Evolutionary conservation across 495 filamentous ascomycete species (phyloP), one percentile per base, ranked within the genome.

Genomic region (Geoglossum glabrum): DNA sequence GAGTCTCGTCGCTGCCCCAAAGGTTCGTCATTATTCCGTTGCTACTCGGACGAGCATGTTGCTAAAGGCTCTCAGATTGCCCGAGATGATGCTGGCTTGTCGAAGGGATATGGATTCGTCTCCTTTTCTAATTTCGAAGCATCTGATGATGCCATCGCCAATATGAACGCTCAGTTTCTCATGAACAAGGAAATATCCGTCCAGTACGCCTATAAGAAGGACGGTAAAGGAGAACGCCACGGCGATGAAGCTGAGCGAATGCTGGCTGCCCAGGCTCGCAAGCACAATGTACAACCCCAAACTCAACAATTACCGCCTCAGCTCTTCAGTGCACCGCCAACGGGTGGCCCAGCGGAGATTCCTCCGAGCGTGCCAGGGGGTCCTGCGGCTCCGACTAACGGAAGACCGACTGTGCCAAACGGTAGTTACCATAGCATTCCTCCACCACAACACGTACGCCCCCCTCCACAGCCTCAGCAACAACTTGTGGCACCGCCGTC

Each of bases 171-270:
- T 56, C 90, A 97, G 69, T 95, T 88, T 70, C 77, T 98, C 54
- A 92, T 93, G 80, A 95, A 95, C 73, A 95, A 95, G 70, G 82
- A 92, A 64, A 81, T 95, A 62, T 85, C 83, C 1, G 93, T 97
- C 45, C 90, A 98, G 67, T 98, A 98, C 69, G 92, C 92, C 43
- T 98, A 95, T 75, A 98, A 98, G 77, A 97, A 97, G 70, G 93
- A 98, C 65, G 92, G 93, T 46, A 95, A 95, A 71, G 90, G 90
- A 60, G 92, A 97, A 72, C 77, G 93, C 28, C 92, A 98, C 67
- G 92, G 92, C 59, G 92, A 98, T 64, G 75, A 90, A 65, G 92
- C 93, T 33, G 92, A 98, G 71, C 78, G 92, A 62, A 88, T 84
- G 78, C 76, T 98, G 54, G 93, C 92, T 47, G 82, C 85, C 43